Evolutionary conservation across 441 rosid genomes (phyloP), one percentile per base, ranked within the genome.

Genomic region (Erodium trifolium): DNA sequence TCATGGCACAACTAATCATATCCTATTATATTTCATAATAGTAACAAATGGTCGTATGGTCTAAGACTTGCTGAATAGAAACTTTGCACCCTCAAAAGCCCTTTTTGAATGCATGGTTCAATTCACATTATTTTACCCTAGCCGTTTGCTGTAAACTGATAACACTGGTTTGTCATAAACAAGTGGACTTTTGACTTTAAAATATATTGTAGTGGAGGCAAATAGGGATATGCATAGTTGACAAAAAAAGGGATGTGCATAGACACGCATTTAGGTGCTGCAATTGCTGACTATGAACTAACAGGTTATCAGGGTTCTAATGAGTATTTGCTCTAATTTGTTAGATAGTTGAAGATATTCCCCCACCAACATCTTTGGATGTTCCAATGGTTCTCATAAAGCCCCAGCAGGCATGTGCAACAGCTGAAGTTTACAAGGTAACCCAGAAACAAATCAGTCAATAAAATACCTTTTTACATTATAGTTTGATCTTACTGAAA

Each of bases 351-450:
- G 76, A 91, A 84, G 93, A 94, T 78, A 83, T 94, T 69, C 87
- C 87, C 62, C 77, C 94, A 35, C 92, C 91, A 23, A 70, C 91
- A 76, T 76, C 96, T 74, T 63, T 75, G 45, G 88, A 82, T 80
- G 75, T 86, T 66, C 93, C 96, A 4, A 85, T 91, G 92, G 91
- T 89, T 73, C 92, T 94, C 60, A 80, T 91, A 79, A 94, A 93
- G 82, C 96, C 99, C 34, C 88, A 55, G 66, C 86, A 88, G 71
- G 96, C 96, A 72, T 94, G 97, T 76, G 71, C 99, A 57, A 94
- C 99, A 35, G 97, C 88, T 77, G 96, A 88, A 79, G 97, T 94
- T 76, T 93, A 91, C 87, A 89, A 84, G 92, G 97, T 91, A 85
- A 72, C 70, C 39, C 37, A 49, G 10, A 9, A 64, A 12, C 27